A percentile compares a stretch with the other conserved stretches of the same genome.
Conservation (phyloP, 169 alveolate species). For the Plasmodium inui region DNA sequence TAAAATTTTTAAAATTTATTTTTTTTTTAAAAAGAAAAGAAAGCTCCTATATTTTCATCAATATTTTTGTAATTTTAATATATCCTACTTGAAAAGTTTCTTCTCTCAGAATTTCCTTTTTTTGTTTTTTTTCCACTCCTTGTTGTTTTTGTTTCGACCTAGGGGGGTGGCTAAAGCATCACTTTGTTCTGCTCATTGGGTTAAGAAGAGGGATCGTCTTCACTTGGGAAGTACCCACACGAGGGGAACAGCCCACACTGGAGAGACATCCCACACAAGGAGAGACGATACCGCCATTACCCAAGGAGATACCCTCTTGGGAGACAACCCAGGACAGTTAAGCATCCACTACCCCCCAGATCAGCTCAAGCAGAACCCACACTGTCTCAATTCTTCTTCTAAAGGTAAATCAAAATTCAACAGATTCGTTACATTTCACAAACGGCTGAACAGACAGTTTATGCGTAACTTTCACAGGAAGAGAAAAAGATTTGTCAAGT, state of each 20-base stretch:
- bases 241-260: too few relatives aligned
- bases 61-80: conserved; percentile 27
- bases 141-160: neutral
- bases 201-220: neutral
- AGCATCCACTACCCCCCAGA: too few relatives aligned
- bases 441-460: neutral
- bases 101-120: conserved; percentile 9
- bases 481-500: neutral
- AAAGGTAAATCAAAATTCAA: neutral
- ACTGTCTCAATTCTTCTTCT: neutral
- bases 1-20: neutral
- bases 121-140: conserved; percentile 2
- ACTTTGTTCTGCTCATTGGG: neutral
- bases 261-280: neutral
- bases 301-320: neutral
- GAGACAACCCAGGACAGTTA: too few relatives aligned
- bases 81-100: neutral
- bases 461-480: neutral
- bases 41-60: neutral
- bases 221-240: neutral
- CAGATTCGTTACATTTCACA: neutral
- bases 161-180: neutral
- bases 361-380: neutral
- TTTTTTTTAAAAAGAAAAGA: neutral
- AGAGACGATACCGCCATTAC: neutral